Percentiles rank a stretch among this genome's conserved stretches.
phyloP scores from a whole-genome alignment of 1,284 basidiomycete genomes.

The Rhodotorula sp. region DNA sequence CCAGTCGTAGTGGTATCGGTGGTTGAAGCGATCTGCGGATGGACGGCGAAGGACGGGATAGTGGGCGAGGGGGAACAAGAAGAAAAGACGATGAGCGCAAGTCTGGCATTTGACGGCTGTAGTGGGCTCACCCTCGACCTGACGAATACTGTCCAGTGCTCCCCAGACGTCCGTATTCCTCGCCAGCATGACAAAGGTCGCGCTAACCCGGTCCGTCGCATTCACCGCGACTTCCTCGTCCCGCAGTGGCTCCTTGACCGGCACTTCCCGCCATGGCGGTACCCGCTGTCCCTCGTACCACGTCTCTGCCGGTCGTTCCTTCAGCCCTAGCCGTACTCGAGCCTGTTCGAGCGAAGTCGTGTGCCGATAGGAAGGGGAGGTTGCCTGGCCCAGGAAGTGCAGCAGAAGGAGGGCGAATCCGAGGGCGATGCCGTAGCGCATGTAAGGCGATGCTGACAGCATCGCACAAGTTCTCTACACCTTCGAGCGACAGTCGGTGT shows the following conservation, averaged over 20 bases:
- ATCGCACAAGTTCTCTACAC: neutral
- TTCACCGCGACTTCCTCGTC: neutral
- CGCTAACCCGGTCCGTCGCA: slow-evolving; percentile 3
- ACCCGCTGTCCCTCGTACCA: slow-evolving; percentile 14
- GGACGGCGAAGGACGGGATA: neutral
- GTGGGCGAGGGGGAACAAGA: too few species aligned
- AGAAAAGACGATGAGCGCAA: too few species aligned
- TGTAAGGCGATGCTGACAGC: slow-evolving; percentile 5
- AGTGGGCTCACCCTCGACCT: slow-evolving; percentile 22
- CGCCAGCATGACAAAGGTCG: slow-evolving; percentile 45
- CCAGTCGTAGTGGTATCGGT: slow-evolving; percentile 50
- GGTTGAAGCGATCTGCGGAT: slow-evolving; percentile 47
- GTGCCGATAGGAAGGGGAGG: slow-evolving; percentile 6
- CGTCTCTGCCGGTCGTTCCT: neutral
- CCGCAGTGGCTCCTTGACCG: too few species aligned
- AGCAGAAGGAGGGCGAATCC: slow-evolving; percentile 1
- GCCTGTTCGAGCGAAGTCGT: slow-evolving; percentile 14
- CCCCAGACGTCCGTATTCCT: slow-evolving; percentile 47
- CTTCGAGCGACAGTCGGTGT: neutral
- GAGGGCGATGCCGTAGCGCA: slow-evolving; percentile 7
- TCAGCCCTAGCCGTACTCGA: slow-evolving; percentile 4
- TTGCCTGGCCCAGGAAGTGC: slow-evolving; percentile 9
- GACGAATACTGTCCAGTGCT: slow-evolving; percentile 43
- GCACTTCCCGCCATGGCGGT: slow-evolving; percentile 4
- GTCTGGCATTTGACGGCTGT: too few species aligned